Evolutionary conservation across 2,329 filamentous ascomycete species (phyloP), one percentile per base, ranked within the genome.

Genomic region (Didymella exigua): DNA sequence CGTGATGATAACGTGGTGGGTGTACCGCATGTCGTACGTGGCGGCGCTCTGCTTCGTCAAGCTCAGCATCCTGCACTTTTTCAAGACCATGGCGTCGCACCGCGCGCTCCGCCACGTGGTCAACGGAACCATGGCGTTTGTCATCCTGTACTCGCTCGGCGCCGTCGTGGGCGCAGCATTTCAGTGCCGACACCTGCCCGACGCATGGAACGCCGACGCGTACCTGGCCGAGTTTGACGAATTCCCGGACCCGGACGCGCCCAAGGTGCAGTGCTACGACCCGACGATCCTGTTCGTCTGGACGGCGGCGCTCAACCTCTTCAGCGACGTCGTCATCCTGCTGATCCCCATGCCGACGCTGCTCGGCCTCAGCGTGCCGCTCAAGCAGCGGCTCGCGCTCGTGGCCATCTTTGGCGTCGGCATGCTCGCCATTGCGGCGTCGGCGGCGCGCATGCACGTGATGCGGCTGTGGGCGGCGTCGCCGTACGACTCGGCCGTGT

Each of bases 341-440:
- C 53, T 77, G 5, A 62, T 81, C 2, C 79, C 79, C 0, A 75
- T 82, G 14, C 78, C 79, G 0, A 73, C 80, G 40, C 72, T 81
- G 24, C 68, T 76, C 0, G 73, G 73, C 2, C 74, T 84, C 3
- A 74, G 81, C 50, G 81, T 84, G 6, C 79, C 81, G 0, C 67
- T 65, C 4, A 74, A 74, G 3, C 81, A 83, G 50, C 83, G 84
- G 49, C 66, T 82, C 13, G 82, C 81, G 0, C 75, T 87, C n/a
- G 62, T 75, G 8, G 70, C 66, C 10, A 72, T 75, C 42, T 75
- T 75, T 58, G 67, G 66, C 2, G 61, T 75, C 14, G 72, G 73
- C 23, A 61, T 74, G 50, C 63, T 75, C 57, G 72, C 71, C 18
- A 72, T 74, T 14, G 57, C 72, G 2, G 72, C 73, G 2, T 71